Evolutionary conservation across 192 early-diverging fungal genomes (phyloP).

Genomic region (Backusella sp.): DNA sequence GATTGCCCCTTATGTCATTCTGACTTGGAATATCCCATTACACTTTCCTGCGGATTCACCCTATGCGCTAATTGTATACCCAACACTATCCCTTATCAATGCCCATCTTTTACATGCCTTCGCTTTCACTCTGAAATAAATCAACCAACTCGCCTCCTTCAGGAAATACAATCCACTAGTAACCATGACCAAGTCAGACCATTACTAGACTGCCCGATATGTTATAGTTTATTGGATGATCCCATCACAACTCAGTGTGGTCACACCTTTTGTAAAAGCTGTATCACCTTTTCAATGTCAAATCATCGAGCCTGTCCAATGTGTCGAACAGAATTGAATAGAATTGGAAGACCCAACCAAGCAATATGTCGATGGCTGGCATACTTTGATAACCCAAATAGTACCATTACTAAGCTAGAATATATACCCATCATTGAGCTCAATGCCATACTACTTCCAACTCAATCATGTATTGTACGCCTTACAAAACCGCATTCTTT

Average conservation of each 20-base stretch:
- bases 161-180: slow-evolving; percentile 24
- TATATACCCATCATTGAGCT: slow-evolving; percentile 4
- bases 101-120: slow-evolving; percentile 16
- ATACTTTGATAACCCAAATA: background rate
- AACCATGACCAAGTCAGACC: slow-evolving; percentile 8
- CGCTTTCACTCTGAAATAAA: slow-evolving; percentile 15
- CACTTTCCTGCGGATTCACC: slow-evolving; percentile 44
- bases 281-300: slow-evolving; percentile 54
- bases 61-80: slow-evolving; percentile 36
- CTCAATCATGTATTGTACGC: background rate
- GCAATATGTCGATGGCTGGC: background rate
- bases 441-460: background rate
- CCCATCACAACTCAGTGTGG: slow-evolving; percentile 67
- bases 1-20: slow-evolving; percentile 35
- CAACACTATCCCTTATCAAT: background rate
- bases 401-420: background rate
- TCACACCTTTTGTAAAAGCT: slow-evolving; percentile 62
- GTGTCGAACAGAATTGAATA: slow-evolving; percentile 39
- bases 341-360: slow-evolving; percentile 4
- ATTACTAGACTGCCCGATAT: slow-evolving; percentile 55
- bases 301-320: slow-evolving; percentile 45
- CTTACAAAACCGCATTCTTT: background rate
- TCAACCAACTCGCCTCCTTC: slow-evolving; percentile 33
- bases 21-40: slow-evolving; percentile 36
- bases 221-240: slow-evolving; percentile 44